Conservation (phyloP, 2,329 filamentous ascomycete species). For the Penicillium sp. region DNA sequence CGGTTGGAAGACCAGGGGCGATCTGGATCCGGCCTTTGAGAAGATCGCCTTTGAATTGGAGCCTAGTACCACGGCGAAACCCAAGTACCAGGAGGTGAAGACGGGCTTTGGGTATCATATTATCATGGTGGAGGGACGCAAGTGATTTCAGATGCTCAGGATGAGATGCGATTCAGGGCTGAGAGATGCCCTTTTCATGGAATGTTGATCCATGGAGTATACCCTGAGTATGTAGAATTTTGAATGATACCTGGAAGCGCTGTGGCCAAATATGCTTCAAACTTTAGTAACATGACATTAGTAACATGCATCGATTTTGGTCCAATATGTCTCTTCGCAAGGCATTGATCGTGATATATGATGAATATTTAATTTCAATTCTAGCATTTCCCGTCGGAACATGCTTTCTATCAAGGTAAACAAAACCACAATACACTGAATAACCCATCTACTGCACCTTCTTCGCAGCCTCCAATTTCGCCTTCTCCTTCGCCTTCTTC, state of each 20-base stretch:
- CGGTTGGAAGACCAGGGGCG: conserved; percentile 67
- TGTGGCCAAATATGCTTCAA: background rate
- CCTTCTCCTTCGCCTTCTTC: conserved; percentile 79
- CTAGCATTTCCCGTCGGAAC: background rate
- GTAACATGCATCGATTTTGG: too few species aligned
- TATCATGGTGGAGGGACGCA: conserved; percentile 70
- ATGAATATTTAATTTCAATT: background rate
- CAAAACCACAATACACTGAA: conserved; percentile 9
- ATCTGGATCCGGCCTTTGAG: conserved; percentile 64
- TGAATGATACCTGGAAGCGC: background rate
- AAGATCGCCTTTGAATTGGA: conserved; percentile 68
- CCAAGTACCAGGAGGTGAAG: conserved; percentile 67
- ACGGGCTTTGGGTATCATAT: conserved; percentile 71
- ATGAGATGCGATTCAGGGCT: background rate
- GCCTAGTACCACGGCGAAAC: conserved; percentile 64
- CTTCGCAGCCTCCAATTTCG: conserved; percentile 55
- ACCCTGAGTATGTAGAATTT: background rate
- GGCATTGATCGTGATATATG: background rate
- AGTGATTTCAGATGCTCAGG: conserved; percentile 44
- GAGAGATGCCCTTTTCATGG: background rate
- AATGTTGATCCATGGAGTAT: background rate
- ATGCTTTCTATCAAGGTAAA: background rate
- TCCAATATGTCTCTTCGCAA: background rate
- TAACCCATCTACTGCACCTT: conserved; percentile 32
- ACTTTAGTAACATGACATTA: too few species aligned